Percentiles rank a stretch among this genome's conserved stretches.
phyloP scores from a whole-genome alignment of 305 asterid genomes.

The Striga hermonthica region DNA sequence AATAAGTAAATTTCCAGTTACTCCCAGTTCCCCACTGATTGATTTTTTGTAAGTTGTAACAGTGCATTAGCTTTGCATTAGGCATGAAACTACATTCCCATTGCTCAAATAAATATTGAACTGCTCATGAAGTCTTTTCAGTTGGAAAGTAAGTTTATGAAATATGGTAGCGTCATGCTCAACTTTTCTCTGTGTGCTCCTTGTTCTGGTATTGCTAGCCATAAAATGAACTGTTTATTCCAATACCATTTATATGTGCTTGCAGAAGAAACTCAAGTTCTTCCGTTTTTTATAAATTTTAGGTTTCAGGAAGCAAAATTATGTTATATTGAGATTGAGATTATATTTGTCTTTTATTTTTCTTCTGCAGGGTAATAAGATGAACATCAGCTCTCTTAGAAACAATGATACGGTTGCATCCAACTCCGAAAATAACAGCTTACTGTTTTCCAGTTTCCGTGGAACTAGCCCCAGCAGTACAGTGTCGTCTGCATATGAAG shows the following conservation, averaged over 20 bases:
- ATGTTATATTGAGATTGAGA: neutral
- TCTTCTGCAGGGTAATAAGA: slow-evolving; percentile 69
- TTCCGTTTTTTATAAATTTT: neutral
- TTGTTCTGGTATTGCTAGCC: neutral
- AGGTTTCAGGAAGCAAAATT: neutral
- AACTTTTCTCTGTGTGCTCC: neutral
- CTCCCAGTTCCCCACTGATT: neutral
- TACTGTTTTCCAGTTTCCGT: slow-evolving; percentile 54
- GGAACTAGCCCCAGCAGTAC: slow-evolving; percentile 85
- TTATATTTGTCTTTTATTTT: slow-evolving; percentile 1
- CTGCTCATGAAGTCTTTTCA: slow-evolving; percentile 4
- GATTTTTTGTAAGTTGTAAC: neutral
- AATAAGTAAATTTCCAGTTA: neutral
- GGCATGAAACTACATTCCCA: slow-evolving; percentile 4
- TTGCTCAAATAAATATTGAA: slow-evolving; percentile 1
- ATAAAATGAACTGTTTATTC: neutral
- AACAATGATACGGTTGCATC: slow-evolving; percentile 48
- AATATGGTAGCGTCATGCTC: neutral
- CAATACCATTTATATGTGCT: slow-evolving; percentile 1
- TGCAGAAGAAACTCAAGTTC: slow-evolving; percentile 3
- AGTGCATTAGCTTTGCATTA: slow-evolving; percentile 6
- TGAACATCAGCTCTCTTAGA: slow-evolving; percentile 46
- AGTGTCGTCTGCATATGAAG: slow-evolving; percentile 76
- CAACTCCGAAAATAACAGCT: slow-evolving; percentile 61
- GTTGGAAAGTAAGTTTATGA: neutral